phyloP scores from a whole-genome alignment of 1,139 yeast species.

The Suhomyces bribrorum region DNA sequence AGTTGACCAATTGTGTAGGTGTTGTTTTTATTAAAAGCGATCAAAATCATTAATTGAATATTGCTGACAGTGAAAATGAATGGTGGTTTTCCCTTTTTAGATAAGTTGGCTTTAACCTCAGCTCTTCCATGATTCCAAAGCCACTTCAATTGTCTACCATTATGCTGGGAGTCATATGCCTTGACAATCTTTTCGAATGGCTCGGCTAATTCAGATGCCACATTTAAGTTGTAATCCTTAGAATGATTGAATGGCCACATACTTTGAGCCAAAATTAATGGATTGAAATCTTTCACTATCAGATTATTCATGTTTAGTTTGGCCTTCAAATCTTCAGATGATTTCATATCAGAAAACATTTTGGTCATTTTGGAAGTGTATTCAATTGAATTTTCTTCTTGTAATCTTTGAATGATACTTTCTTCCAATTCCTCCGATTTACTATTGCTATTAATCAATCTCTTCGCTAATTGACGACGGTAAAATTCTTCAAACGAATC shows the following conservation, averaged over 20 bases:
- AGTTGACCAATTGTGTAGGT: slow-evolving; percentile 63
- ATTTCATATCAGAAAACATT: slow-evolving; percentile 93
- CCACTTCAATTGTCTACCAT: slow-evolving; percentile 91
- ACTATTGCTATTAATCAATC: slow-evolving; percentile 83
- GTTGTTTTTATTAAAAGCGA: slow-evolving; percentile 71
- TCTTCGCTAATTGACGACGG: slow-evolving; percentile 83
- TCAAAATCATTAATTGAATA: slow-evolving; percentile 81
- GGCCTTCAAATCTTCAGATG: slow-evolving; percentile 78
- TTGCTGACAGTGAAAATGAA: slow-evolving; percentile 79
- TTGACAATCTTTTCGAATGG: slow-evolving; percentile 69
- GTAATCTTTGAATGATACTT: slow-evolving; percentile 78
- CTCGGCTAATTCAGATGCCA: slow-evolving; percentile 56
- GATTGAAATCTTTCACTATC: slow-evolving; percentile 64
- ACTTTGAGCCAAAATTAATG: slow-evolving; percentile 79
- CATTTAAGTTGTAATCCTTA: slow-evolving; percentile 43
- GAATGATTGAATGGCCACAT: slow-evolving; percentile 79
- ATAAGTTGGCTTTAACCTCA: slow-evolving; percentile 85
- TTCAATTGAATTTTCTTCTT: slow-evolving; percentile 88
- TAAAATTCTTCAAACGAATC: slow-evolving; percentile 95
- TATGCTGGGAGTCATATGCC: slow-evolving; percentile 73
- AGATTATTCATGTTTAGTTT: slow-evolving; percentile 47
- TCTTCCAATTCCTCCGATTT: slow-evolving; percentile 86
- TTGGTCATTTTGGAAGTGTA: slow-evolving; percentile 92
- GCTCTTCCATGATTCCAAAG: slow-evolving; percentile 94
- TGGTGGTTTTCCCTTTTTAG: slow-evolving; percentile 82